Percentiles rank a stretch among this genome's conserved stretches.
These are phyloP conservation scores for Irpex lacteus DNA, from an alignment of 1,284 basidiomycete species.

Conservation along the genomic window DNA sequence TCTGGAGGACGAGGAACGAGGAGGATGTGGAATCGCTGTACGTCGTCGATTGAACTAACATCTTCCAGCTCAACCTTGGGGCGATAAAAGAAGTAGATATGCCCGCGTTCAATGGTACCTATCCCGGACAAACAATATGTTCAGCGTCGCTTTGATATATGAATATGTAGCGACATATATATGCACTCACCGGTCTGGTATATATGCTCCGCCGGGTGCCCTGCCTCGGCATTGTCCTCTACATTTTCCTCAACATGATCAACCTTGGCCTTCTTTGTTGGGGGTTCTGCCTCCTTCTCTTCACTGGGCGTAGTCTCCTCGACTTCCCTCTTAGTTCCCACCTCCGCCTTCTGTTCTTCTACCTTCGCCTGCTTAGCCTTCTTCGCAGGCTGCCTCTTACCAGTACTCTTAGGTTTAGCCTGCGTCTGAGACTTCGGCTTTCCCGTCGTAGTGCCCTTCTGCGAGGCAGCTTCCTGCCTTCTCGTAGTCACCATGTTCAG, in stretches of 20 bases:
- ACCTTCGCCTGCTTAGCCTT: neutral
- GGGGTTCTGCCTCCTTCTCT: neutral
- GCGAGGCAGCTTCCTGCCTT: neutral
- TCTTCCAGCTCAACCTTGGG: slow-evolving; percentile 59
- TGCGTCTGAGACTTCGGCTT: neutral
- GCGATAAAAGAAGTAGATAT: slow-evolving; percentile 69
- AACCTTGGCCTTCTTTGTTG: slow-evolving; percentile 5
- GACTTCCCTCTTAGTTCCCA: slow-evolving; percentile 9
- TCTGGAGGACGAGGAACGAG: slow-evolving; percentile 53
- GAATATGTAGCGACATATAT: too few species aligned
- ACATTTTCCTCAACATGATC: slow-evolving; percentile 1
- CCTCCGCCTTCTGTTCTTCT: neutral
- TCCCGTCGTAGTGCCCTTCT: neutral
- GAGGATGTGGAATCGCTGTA: slow-evolving; percentile 61
- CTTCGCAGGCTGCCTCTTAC: neutral
- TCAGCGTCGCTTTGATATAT: neutral
- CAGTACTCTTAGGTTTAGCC: neutral
- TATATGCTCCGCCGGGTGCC: slow-evolving; percentile 10
- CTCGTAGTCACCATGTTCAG: neutral
- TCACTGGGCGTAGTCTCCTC: neutral
- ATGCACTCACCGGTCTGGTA: slow-evolving; percentile 11
- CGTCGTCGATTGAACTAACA: slow-evolving; percentile 54
- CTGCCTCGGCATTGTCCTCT: neutral
- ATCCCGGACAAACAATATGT: neutral
- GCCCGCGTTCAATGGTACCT: slow-evolving; percentile 56